Evolutionary conservation across 495 filamentous ascomycete species (phyloP).

Genomic region (Penicillium riverlandense): DNA sequence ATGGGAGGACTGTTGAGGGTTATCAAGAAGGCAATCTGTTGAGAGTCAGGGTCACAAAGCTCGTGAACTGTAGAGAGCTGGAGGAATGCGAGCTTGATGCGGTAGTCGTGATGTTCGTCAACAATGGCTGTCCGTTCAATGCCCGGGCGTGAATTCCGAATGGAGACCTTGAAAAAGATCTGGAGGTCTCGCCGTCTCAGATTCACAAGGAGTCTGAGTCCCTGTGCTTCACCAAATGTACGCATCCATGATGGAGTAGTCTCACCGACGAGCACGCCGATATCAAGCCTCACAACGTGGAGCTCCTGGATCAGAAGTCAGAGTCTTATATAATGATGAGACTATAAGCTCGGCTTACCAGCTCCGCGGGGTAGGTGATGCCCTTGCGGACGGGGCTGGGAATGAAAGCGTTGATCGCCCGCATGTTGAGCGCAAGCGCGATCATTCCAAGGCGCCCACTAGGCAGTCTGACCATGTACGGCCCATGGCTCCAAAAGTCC

Average conservation of each 20-base stretch:
- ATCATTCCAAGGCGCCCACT: conserved; percentile 8
- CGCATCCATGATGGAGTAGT: conserved; percentile 23
- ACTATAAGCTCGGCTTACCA: conserved; percentile 18
- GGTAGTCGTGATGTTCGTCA: conserved; percentile 27
- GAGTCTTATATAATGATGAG: neutral
- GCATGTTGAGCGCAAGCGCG: conserved; percentile 11
- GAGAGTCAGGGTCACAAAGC: conserved; percentile 18
- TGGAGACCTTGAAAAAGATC: conserved; percentile 2
- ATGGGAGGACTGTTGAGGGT: conserved; percentile 57
- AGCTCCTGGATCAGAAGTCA: conserved; percentile 16
- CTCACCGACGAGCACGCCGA: conserved; percentile 23
- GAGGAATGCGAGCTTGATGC: conserved; percentile 56
- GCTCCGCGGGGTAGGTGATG: conserved; percentile 19
- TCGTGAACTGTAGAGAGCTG: conserved; percentile 53
- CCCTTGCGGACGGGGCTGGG: conserved; percentile 21
- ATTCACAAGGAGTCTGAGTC: too few relatives aligned
- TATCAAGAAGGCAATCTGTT: conserved; percentile 45
- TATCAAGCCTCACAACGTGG: conserved; percentile 17
- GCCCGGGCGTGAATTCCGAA: too few relatives aligned
- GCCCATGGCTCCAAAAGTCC: conserved; percentile 29
- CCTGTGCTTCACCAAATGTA: neutral
- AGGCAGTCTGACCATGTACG: conserved; percentile 19
- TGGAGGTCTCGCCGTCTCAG: too few relatives aligned
- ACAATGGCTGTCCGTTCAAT: neutral
- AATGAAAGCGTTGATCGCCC: conserved; percentile 6